phyloP scores from a whole-genome alignment of 2,329 filamentous ascomycete species.

The Penicillium glabrum region DNA sequence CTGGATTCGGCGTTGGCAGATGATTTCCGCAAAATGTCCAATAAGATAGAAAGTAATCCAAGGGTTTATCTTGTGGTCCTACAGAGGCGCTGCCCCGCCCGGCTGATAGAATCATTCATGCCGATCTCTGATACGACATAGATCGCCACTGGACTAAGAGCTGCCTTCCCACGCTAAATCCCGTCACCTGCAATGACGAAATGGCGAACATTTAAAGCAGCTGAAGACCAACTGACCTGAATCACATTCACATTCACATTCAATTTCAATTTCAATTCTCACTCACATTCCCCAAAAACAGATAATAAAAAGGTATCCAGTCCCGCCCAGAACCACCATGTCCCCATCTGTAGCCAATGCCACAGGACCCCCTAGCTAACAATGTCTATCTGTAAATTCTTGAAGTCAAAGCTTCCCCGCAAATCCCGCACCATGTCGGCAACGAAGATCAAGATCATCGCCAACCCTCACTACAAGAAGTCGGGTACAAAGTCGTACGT shows the following conservation, averaged over 20 bases:
- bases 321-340: background rate
- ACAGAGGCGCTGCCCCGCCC: conserved; percentile 3
- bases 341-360: background rate
- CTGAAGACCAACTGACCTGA: background rate
- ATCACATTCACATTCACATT: background rate
- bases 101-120: conserved; percentile 11
- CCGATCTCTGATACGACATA: conserved; percentile 12
- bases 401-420: conserved; percentile 10
- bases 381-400: conserved; percentile 12
- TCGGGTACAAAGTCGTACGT: conserved; percentile 65
- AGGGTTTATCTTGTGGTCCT: conserved; percentile 14
- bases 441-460: conserved; percentile 51
- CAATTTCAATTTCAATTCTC: background rate
- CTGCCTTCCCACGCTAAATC: conserved; percentile 1
- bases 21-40: conserved; percentile 6
- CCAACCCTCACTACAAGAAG: conserved; percentile 60
- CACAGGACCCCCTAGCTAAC: background rate
- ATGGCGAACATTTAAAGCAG: background rate
- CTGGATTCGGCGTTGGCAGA: conserved; percentile 21
- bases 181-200: conserved; percentile 9
- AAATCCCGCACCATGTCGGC: conserved; percentile 30
- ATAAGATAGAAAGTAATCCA: conserved; percentile 15
- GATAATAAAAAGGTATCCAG: background rate
- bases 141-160: conserved; percentile 9
- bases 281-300: background rate